These are phyloP conservation scores for Purpureocillium takamizusanense DNA, from an alignment of 2,329 filamentous ascomycete genomes.

Conservation along the genomic window DNA sequence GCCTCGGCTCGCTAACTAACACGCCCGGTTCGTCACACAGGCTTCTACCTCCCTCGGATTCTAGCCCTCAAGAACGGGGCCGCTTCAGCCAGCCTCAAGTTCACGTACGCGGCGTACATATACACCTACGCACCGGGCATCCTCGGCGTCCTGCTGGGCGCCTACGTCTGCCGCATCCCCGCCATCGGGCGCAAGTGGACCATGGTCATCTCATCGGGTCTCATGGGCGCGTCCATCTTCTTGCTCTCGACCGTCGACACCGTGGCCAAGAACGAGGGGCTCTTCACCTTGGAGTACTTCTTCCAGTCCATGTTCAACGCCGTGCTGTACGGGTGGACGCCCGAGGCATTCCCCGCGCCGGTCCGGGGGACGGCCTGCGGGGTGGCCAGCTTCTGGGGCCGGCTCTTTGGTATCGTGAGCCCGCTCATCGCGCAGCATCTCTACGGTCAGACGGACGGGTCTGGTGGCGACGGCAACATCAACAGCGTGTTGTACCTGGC, in stretches of 20 bases:
- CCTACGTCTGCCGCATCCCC: slow-evolving; percentile 28
- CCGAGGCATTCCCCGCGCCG: slow-evolving; percentile 47
- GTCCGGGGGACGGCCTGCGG: slow-evolving; percentile 47
- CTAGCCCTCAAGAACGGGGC: slow-evolving; percentile 41
- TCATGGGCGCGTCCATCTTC: slow-evolving; percentile 37
- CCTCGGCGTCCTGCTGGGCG: slow-evolving; percentile 38
- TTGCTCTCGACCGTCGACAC: slow-evolving; percentile 32
- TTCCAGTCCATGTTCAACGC: slow-evolving; percentile 30
- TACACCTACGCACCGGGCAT: slow-evolving; percentile 45
- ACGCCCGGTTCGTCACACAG: slow-evolving; percentile 10
- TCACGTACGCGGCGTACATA: slow-evolving; percentile 43
- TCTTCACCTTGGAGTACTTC: slow-evolving; percentile 35
- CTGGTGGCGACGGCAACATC: slow-evolving; percentile 23
- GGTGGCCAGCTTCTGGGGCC: slow-evolving; percentile 48
- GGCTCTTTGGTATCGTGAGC: slow-evolving; percentile 48
- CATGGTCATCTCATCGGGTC: slow-evolving; percentile 30
- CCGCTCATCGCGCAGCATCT: slow-evolving; percentile 43
- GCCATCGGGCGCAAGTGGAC: slow-evolving; percentile 32
- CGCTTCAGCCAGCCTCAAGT: slow-evolving; percentile 29
- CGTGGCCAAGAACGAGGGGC: slow-evolving; percentile 24
- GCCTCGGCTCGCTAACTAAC: too few species aligned
- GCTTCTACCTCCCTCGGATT: slow-evolving; percentile 36
- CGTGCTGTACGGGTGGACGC: slow-evolving; percentile 37
- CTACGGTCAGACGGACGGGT: slow-evolving; percentile 17
- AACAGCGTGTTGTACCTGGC: slow-evolving; percentile 47